Evolutionary conservation across 768 basidiomycete genomes (phyloP).

Genomic region (Suillus hirtellus): DNA sequence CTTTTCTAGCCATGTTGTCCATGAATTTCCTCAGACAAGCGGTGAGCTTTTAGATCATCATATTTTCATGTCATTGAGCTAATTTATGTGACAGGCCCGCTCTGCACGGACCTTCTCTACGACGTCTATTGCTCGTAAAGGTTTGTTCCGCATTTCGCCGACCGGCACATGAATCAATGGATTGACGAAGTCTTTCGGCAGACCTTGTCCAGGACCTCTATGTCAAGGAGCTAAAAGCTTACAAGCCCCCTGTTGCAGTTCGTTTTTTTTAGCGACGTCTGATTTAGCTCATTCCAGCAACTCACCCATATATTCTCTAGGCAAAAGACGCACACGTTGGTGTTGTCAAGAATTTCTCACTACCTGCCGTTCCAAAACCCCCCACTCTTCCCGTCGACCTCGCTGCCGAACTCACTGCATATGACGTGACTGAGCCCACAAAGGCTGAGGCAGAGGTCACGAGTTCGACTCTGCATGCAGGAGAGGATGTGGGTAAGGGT

Average conservation of each 20-base stretch:
- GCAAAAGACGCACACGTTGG: slow-evolving; percentile 90
- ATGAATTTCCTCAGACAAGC: slow-evolving; percentile 58
- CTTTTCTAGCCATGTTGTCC: slow-evolving; percentile 61
- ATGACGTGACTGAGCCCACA: slow-evolving; percentile 79
- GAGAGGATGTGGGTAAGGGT: slow-evolving; percentile 36
- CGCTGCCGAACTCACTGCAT: slow-evolving; percentile 84
- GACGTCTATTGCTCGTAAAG: slow-evolving; percentile 61
- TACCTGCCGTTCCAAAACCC: slow-evolving; percentile 71
- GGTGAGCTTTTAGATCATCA: slow-evolving; percentile 18
- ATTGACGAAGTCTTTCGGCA: slow-evolving; percentile 32
- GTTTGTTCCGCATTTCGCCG: slow-evolving; percentile 41
- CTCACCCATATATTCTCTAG: slow-evolving; percentile 39
- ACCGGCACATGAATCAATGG: slow-evolving; percentile 7
- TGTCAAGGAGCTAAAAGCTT: slow-evolving; percentile 83
- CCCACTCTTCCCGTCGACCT: slow-evolving; percentile 82
- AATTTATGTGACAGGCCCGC: slow-evolving; percentile 44
- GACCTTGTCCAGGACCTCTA: slow-evolving; percentile 95
- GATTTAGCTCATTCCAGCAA: not conserved
- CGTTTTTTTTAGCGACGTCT: slow-evolving; percentile 32
- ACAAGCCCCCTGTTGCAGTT: slow-evolving; percentile 77
- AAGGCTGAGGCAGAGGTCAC: slow-evolving; percentile 43
- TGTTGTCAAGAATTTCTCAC: slow-evolving; percentile 76
- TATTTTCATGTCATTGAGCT: slow-evolving; percentile 13
- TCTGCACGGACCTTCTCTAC: slow-evolving; percentile 61
- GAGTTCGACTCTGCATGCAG: slow-evolving; percentile 26